phyloP scores from a whole-genome alignment of 345 rosid species.

The Fremontodendron californicum region DNA sequence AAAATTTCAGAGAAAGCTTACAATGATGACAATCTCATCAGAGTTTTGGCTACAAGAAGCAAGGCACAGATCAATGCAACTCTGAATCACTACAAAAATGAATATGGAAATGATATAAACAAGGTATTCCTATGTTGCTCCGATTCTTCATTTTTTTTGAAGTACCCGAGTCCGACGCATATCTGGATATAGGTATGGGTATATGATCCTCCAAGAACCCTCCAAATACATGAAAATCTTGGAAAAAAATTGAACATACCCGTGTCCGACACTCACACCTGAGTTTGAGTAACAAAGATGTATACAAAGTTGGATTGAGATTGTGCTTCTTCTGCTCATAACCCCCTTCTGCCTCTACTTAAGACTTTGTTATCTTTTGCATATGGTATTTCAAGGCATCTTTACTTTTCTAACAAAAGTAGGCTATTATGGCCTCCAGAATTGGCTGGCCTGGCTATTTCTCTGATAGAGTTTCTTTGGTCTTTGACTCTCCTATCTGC shows the following conservation, averaged over 20 bases:
- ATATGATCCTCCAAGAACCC: too few relatives aligned
- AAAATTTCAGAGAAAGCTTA: conserved; percentile 61
- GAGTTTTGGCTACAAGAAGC: conserved; percentile 70
- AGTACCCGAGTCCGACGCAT: too few relatives aligned
- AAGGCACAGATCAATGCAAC: conserved; percentile 75
- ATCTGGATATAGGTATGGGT: too few relatives aligned
- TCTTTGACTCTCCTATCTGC: conserved; percentile 7
- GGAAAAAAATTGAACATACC: too few relatives aligned
- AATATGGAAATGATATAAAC: conserved; percentile 54
- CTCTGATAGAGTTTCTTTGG: background rate
- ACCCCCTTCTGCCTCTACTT: background rate
- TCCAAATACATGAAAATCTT: too few relatives aligned
- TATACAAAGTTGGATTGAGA: too few relatives aligned
- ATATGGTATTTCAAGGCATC: background rate
- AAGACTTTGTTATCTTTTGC: background rate
- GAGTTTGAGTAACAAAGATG: too few relatives aligned
- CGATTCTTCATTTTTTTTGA: too few relatives aligned
- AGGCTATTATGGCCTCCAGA: background rate
- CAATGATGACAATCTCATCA: conserved; percentile 54
- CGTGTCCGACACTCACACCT: too few relatives aligned
- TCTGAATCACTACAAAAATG: conserved; percentile 65
- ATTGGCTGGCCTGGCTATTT: background rate
- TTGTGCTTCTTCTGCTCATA: too few relatives aligned
- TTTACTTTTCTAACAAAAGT: background rate
- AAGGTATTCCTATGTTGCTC: too few relatives aligned